Evolutionary conservation across 2,329 filamentous ascomycete genomes (phyloP).

Genomic region (Aspergillus sojae): DNA sequence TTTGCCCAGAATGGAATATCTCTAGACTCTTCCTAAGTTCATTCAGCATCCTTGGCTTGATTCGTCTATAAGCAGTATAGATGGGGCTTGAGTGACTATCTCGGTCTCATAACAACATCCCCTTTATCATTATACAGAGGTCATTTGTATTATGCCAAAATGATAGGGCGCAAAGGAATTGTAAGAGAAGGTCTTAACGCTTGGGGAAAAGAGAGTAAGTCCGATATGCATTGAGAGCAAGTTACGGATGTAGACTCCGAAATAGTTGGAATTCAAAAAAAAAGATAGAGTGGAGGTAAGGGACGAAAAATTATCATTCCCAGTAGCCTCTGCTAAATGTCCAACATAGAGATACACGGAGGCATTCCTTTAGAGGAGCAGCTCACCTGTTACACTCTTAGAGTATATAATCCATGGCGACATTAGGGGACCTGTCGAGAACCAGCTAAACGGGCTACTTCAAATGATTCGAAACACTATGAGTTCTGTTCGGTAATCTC

Average conservation of each 20-base stretch:
- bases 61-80: too few relatives aligned
- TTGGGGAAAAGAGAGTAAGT: neutral
- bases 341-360: neutral
- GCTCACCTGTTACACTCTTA: neutral
- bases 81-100: too few relatives aligned
- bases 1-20: too few relatives aligned
- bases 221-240: neutral
- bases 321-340: too few relatives aligned
- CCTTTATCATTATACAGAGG: neutral
- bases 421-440: neutral
- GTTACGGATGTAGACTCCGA: neutral
- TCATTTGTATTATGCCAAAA: neutral
- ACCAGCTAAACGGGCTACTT: too few relatives aligned
- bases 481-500: neutral
- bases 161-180: neutral
- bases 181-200: neutral
- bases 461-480: neutral
- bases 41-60: too few relatives aligned
- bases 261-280: neutral
- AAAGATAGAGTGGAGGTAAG: neutral
- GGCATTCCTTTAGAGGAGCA: neutral
- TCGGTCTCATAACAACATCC: neutral
- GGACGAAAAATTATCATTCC: too few relatives aligned
- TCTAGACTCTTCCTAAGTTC: too few relatives aligned
- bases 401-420: neutral